Evolutionary conservation across 176 grass and related monocot species (phyloP).

Genomic region (Triticum timopheevii): DNA sequence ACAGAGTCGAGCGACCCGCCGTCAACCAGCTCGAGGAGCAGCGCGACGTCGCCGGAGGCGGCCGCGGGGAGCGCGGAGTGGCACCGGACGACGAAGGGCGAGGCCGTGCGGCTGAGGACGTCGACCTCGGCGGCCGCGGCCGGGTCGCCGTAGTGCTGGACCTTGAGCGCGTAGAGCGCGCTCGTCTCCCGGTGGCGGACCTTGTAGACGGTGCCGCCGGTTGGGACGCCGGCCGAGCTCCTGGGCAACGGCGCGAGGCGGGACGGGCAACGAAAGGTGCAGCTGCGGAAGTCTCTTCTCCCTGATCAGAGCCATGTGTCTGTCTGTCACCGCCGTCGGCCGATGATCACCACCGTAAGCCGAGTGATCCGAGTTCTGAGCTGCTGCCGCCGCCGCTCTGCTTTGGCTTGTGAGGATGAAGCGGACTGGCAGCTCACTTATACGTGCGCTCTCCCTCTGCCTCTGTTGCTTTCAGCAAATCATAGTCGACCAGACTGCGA

Average conservation of each 20-base stretch:
- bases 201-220: slow-evolving; percentile 52
- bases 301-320: slow-evolving; percentile 29
- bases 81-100: slow-evolving; percentile 53
- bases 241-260: not conserved
- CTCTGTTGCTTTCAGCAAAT: not conserved
- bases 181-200: slow-evolving; percentile 42
- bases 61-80: slow-evolving; percentile 36
- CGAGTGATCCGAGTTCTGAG: too few relatives aligned
- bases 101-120: slow-evolving; percentile 45
- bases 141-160: slow-evolving; percentile 38
- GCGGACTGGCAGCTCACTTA: too few relatives aligned
- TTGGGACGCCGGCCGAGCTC: too few relatives aligned
- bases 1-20: slow-evolving; percentile 40
- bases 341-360: too few relatives aligned
- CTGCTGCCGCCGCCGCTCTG: too few relatives aligned
- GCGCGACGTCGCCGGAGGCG: slow-evolving; percentile 19
- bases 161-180: slow-evolving; percentile 54
- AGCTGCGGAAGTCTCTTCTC: slow-evolving; percentile 31
- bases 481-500: not conserved
- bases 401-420: too few relatives aligned
- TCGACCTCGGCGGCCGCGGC: slow-evolving; percentile 40
- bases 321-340: too few relatives aligned
- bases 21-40: slow-evolving; percentile 52
- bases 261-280: slow-evolving; percentile 41
- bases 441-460: too few relatives aligned